Evolutionary conservation across 805 yeast genomes (phyloP).

Genomic region (Kuraishia capsulata): DNA sequence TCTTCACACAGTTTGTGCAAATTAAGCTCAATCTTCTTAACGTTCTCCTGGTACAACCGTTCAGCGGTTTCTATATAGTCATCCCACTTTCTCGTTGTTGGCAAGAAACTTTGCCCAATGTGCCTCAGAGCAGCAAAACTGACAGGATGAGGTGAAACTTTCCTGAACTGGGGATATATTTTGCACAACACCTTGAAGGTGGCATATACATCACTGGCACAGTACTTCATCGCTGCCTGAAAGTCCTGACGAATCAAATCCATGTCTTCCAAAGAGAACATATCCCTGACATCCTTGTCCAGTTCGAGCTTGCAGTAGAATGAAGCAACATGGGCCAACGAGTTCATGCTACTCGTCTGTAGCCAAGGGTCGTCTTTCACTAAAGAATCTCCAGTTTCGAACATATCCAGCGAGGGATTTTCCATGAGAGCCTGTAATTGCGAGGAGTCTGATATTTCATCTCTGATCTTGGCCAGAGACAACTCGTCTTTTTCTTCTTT

Average conservation of each 20-base stretch:
- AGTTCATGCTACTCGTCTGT: conserved; percentile 63
- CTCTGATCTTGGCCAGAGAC: conserved; percentile 9
- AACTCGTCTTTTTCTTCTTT: conserved; percentile 6
- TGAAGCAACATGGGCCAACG: conserved; percentile 68
- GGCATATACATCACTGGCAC: conserved; percentile 75
- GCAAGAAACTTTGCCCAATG: conserved; percentile 66
- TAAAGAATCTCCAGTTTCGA: conserved; percentile 15
- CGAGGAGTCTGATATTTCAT: conserved; percentile 10
- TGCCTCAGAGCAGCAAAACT: conserved; percentile 80
- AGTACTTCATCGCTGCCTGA: conserved; percentile 59
- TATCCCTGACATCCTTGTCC: conserved; percentile 60
- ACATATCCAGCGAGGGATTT: conserved; percentile 18
- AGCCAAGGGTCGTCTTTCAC: conserved; percentile 81
- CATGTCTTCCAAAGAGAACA: conserved; percentile 48
- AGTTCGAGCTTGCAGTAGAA: conserved; percentile 65
- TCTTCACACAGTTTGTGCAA: conserved; percentile 53
- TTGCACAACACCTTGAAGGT: conserved; percentile 64
- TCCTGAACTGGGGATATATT: conserved; percentile 59
- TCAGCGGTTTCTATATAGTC: conserved; percentile 67
- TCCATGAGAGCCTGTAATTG: conserved; percentile 18
- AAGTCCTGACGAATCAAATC: conserved; percentile 47
- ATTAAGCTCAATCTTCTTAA: conserved; percentile 44
- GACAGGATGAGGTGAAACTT: conserved; percentile 85
- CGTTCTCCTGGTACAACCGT: conserved; percentile 47
- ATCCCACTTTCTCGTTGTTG: conserved; percentile 71